These are phyloP conservation scores for Atkinsonella texensis DNA, from an alignment of 2,329 filamentous ascomycete species.

Conservation along the genomic window DNA sequence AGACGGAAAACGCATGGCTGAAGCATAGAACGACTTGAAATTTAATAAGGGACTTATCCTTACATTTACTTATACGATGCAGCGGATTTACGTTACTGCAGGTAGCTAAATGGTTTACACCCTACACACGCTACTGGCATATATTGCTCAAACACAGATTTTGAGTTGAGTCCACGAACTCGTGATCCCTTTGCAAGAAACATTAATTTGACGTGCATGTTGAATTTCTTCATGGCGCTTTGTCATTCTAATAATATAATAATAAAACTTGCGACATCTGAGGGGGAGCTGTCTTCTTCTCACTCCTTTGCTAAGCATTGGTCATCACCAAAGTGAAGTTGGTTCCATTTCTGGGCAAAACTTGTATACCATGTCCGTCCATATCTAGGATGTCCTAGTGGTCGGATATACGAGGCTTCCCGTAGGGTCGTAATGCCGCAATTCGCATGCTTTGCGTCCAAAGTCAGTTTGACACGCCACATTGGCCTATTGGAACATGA, in stretches of 20 bases:
- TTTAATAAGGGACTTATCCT: neutral
- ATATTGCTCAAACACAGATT: neutral
- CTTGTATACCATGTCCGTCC: conserved; percentile 17
- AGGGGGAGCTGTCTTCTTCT: too few species aligned
- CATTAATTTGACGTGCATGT: neutral
- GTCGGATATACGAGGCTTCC: conserved; percentile 26
- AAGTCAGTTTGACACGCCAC: neutral
- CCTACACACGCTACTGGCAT: neutral
- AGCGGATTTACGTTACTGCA: neutral
- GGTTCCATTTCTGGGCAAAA: conserved; percentile 19
- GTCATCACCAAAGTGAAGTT: conserved; percentile 12
- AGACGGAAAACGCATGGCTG: neutral
- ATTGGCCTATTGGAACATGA: neutral
- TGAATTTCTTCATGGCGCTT: too few species aligned
- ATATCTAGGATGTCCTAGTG: conserved; percentile 29
- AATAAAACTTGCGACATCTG: neutral
- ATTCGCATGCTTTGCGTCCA: conserved; percentile 24
- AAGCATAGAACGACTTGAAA: neutral
- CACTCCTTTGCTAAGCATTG: neutral
- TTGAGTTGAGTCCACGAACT: neutral
- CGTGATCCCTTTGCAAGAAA: neutral
- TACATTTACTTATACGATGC: neutral
- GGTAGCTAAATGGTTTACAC: neutral
- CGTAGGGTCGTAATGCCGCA: conserved; percentile 29
- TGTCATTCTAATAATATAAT: neutral